A percentile compares a stretch with the other conserved stretches of the same genome.
phyloP scores from a whole-genome alignment of 305 asterid species.

The Fraxinus sp. region DNA sequence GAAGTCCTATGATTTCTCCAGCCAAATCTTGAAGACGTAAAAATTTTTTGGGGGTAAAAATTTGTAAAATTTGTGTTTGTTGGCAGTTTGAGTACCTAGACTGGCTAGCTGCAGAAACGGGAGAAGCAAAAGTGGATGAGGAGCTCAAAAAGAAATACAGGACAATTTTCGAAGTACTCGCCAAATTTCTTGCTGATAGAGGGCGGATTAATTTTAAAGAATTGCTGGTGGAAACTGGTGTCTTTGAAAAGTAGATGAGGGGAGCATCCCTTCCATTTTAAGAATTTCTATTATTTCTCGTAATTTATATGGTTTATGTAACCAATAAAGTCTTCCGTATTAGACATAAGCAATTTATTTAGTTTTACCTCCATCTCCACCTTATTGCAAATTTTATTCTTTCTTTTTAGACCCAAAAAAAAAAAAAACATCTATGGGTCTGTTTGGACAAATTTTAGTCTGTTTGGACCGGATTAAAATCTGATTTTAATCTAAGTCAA shows the following conservation, averaged over 20 bases:
- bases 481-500: too few species aligned
- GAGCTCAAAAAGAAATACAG: constrained; percentile 13
- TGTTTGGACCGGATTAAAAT: too few species aligned
- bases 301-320: not conserved
- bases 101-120: constrained; percentile 47
- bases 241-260: not conserved
- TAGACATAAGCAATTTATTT: not conserved
- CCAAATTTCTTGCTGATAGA: constrained; percentile 6
- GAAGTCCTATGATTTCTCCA: not conserved
- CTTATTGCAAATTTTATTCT: not conserved
- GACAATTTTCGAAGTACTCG: constrained; percentile 2
- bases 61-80: not conserved
- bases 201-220: constrained; percentile 12
- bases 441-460: too few species aligned
- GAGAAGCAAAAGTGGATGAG: constrained; percentile 34
- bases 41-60: not conserved
- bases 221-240: not conserved
- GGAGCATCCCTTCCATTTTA: not conserved
- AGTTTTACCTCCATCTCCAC: not conserved
- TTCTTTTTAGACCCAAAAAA: too few species aligned
- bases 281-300: not conserved
- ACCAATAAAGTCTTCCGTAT: not conserved
- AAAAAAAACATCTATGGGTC: too few species aligned
- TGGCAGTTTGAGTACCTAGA: constrained; percentile 54
- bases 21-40: not conserved